Evolutionary conservation across 768 basidiomycete species (phyloP).

Genomic region (Boletus insuetus): DNA sequence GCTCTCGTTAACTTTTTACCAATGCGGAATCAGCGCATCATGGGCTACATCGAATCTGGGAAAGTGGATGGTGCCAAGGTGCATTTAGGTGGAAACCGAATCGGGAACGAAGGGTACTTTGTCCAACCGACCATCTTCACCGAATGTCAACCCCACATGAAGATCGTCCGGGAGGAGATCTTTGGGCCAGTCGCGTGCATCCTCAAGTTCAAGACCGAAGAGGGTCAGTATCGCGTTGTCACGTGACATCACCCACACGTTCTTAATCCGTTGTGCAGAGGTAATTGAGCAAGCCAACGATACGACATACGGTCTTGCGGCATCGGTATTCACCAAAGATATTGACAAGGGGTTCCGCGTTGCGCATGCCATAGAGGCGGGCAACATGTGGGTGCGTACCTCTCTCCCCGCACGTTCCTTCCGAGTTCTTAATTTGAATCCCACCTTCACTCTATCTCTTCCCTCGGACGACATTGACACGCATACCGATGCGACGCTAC

Average conservation of each 20-base stretch:
- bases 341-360: constrained; percentile 40
- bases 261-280: not conserved
- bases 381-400: constrained; percentile 55
- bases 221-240: not conserved
- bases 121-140: constrained; percentile 13
- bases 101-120: constrained; percentile 8
- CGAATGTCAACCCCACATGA: constrained; percentile 5
- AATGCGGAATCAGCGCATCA: not conserved
- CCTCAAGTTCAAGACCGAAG: constrained; percentile 7
- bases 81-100: not conserved
- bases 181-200: constrained; percentile 11
- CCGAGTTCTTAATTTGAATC: too few species aligned
- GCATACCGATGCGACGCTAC: not conserved
- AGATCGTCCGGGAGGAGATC: constrained; percentile 11
- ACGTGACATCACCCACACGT: too few species aligned
- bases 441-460: too few species aligned
- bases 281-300: constrained; percentile 10
- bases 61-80: constrained; percentile 4
- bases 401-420: too few species aligned
- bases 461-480: too few species aligned
- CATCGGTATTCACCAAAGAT: constrained; percentile 9
- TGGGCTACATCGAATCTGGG: constrained; percentile 11
- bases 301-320: constrained; percentile 9
- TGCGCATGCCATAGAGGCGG: constrained; percentile 43
- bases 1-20: not conserved